Base-by-base conservation (phyloP, 1,284 basidiomycete genomes). In the Microbotryum violaceum region DNA sequence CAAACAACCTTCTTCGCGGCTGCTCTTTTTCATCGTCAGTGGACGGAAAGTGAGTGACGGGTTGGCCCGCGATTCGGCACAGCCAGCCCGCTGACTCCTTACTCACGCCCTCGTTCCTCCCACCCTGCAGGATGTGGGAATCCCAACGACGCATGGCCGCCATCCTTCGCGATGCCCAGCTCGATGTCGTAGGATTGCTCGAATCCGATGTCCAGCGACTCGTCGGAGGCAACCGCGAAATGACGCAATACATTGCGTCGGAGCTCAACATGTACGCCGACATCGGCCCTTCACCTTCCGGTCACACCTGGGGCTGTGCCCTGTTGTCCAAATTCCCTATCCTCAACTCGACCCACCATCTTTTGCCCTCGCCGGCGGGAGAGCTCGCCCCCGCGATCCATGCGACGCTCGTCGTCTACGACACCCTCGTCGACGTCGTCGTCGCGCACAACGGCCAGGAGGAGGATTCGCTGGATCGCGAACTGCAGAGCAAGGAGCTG, bases 391-490 rank as follows among this genome's bases (percentile, higher is more conserved):
- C 92, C 0, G 91, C 91, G 0, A 93, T 93, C 58, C 87, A 89
- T 73, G 92, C 92, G 1, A 83, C 89, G 7, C 79, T 97, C 18
- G 87, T 94, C 65, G 79, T 93, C 6, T 88, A 85, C 69, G 91
- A 91, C 0, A 85, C 85, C 1, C 80, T 83, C 56, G 84, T 94
- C 25, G 85, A 87, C 18, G 88, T 93, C 0, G 78, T 94, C 23
- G 87, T 94, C 1, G 83, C 88, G 0, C 92, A 97, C 72, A 96
- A 97, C 72, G 92, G 92, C 3, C 92, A 97, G 81, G 89, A 94
- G 80, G 88, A 94, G 74, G 90, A 91, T 56, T 82, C 87, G 0
- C 75, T 91, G 21, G 92, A 96, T 75, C 83, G 92, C 66, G 87
- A 93, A 74, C 76, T 96, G 49, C 92, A 97, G 73, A 89, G 88